phyloP scores from a whole-genome alignment of 202 grass and related monocot genomes.

The Setaria viridis region DNA sequence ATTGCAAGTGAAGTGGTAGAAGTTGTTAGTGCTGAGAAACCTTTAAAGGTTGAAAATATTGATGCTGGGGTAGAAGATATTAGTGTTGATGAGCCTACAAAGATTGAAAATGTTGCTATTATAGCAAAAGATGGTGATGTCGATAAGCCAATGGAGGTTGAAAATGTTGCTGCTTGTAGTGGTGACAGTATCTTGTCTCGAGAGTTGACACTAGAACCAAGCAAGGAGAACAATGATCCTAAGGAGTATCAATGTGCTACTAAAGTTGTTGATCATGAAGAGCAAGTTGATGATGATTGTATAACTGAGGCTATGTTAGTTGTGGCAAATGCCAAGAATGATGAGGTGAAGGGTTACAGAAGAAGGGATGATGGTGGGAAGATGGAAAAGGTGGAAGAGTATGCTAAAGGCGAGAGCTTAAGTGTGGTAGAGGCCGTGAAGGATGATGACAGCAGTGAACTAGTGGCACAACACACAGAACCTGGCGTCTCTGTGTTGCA shows the following conservation, averaged over 20 bases:
- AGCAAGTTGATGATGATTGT: constrained; percentile 34
- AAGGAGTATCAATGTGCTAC: constrained; percentile 15
- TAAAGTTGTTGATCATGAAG: constrained; percentile 19
- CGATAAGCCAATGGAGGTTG: not conserved
- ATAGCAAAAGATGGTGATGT: not conserved
- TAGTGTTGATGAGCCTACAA: not conserved
- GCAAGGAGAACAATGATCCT: not conserved
- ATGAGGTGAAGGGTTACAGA: too few species aligned
- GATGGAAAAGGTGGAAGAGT: too few species aligned
- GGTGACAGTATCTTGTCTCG: constrained; percentile 23
- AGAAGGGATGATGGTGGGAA: too few species aligned
- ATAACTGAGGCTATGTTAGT: constrained; percentile 40
- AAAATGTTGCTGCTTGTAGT: constrained; percentile 25
- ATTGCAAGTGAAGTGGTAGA: constrained; percentile 22
- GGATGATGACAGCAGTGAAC: too few species aligned
- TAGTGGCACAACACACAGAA: too few species aligned
- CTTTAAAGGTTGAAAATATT: not conserved
- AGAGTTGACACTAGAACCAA: constrained; percentile 37
- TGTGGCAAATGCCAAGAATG: not conserved
- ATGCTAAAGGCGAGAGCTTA: too few species aligned
- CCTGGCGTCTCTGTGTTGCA: too few species aligned
- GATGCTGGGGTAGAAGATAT: not conserved
- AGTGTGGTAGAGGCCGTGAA: too few species aligned
- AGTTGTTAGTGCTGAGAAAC: not conserved
- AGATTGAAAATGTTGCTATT: not conserved